Conservation (phyloP, 2,329 filamentous ascomycete genomes). For the Botrytis sinoallii region DNA sequence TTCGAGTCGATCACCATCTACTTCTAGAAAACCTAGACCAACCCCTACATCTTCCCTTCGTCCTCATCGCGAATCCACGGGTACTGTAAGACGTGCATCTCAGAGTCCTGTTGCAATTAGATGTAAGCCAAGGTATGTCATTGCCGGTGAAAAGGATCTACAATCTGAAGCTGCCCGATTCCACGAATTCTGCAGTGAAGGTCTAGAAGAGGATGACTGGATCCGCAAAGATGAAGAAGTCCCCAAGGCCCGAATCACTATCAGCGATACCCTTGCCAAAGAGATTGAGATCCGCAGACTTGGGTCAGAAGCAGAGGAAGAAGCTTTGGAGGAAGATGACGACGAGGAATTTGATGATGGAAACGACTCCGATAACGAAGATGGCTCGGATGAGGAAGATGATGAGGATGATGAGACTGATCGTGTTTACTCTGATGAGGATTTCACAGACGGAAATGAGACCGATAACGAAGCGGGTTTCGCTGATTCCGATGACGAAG, state of each 20-base stretch:
- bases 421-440: constrained; percentile 46
- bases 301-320: constrained; percentile 86
- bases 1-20: constrained; percentile 32
- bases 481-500: constrained; percentile 65
- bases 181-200: constrained; percentile 87
- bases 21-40: constrained; percentile 33
- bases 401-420: constrained; percentile 62
- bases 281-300: constrained; percentile 85
- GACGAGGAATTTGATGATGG: constrained; percentile 45
- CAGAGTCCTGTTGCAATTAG: constrained; percentile 42
- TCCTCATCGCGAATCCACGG: constrained; percentile 30
- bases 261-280: constrained; percentile 84
- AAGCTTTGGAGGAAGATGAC: constrained; percentile 74
- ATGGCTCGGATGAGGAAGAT: constrained; percentile 48
- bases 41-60: constrained; percentile 19
- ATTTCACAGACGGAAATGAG: constrained; percentile 63
- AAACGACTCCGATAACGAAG: constrained; percentile 44
- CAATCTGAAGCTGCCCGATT: constrained; percentile 60
- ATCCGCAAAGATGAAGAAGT: constrained; percentile 60
- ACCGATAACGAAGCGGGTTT: constrained; percentile 69
- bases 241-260: constrained; percentile 68
- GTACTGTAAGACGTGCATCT: constrained; percentile 38
- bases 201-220: constrained; percentile 86
- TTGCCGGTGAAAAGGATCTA: constrained; percentile 33
- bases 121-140: constrained; percentile 38